Base-by-base conservation (phyloP, 352 stramenopile species). In the Pythium chondricola region DNA sequence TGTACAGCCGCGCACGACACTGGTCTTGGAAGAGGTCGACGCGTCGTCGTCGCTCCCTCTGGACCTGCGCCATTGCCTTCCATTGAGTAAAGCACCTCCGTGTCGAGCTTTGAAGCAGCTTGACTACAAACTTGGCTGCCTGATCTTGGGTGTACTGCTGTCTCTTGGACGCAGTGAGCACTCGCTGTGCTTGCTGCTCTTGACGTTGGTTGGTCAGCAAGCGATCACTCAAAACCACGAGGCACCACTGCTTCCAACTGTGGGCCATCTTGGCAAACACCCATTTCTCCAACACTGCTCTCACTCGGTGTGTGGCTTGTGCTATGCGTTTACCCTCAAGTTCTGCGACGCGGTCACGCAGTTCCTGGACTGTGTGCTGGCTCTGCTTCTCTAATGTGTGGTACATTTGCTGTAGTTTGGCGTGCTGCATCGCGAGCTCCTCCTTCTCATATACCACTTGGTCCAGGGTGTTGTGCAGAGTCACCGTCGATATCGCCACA, bases 391-490 rank as follows among this genome's bases (percentile, higher is more conserved):
- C 55, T 8, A 82, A 53, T 13, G 48, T 43, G 6, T 52, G 44
- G 55, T 71, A 71, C 6, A 69, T 39, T 14, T 72, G 36, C 24
- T 69, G 65, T 1, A 86, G 61, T 30, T 65, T 53, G 0, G 45
- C 56, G 42, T 75, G 73, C 8, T 69, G 51, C 14, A 75, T 50
- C 3, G 49, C 56, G 11, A 93, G 54, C 48, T 83, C 72, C n/a
- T 88, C 76, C 41, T 90, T 87, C 38, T 88, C 76, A 14, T 71
- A 47, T 25, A 84, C 43, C 2, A 69, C 62, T 14, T 69, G 63
- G 7, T 88, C 70, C 20, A 93, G 65, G 21, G 78, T 63, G 13
- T 85, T 61, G 24, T 85, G 68, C 36, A 86, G 58, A 17, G 65
- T 74, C 18, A 72, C 59, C 7, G 78, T 67, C 0, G 78, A 67